Base-by-base conservation (phyloP, 2,329 filamentous ascomycete genomes). In the Diplocarpon rosae region DNA sequence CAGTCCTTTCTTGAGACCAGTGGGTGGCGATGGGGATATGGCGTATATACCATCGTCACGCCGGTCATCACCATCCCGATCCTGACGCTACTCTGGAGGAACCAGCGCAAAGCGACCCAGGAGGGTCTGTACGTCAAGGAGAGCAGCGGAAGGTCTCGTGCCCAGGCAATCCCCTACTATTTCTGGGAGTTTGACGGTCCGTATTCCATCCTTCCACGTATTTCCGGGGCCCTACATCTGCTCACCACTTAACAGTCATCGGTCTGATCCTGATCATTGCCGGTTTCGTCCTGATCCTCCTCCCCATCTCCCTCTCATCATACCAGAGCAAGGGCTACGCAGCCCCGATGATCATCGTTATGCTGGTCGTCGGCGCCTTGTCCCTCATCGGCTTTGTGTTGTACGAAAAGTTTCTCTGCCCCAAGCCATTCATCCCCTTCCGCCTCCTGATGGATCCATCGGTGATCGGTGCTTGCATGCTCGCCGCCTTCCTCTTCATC, bases 21-120 rank as follows among this genome's bases (percentile, higher is more conserved):
- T 7, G 76, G 71, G 37, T 85, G 76, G 73, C 71, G 78, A 32
- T 85, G 80, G 81, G 79, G 70, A 1, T 85, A 79, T 55, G 81
- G 78, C 31, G 69, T 71, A 51, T 85, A 82, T 62, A 69, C 74
- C 34, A 78, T 86, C 52, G 69, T 85, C 47, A 66, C 78, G 3
- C 80, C 80, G 1, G 62, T 72, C 34, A 69, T 80, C 36, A 74
- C 72, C 24, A 48, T 78, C n/a, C 82, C 83, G 0, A 66, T 85
- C n/a, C 73, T 75, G 30, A 56, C 68, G 12, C 64, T 83, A 9
- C 46, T 63, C n/a, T 54, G 50, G 37, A 39, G 35, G 15, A 80
- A 83, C 56, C 71, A 79, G 49, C 65, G 64, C 42, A 81, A 80
- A 57, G 82, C 82, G 4, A 66, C 66, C 49, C 69, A 69, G 15